Conservation (phyloP, 768 basidiomycete genomes). For the Kwoniella heveanensis region DNA sequence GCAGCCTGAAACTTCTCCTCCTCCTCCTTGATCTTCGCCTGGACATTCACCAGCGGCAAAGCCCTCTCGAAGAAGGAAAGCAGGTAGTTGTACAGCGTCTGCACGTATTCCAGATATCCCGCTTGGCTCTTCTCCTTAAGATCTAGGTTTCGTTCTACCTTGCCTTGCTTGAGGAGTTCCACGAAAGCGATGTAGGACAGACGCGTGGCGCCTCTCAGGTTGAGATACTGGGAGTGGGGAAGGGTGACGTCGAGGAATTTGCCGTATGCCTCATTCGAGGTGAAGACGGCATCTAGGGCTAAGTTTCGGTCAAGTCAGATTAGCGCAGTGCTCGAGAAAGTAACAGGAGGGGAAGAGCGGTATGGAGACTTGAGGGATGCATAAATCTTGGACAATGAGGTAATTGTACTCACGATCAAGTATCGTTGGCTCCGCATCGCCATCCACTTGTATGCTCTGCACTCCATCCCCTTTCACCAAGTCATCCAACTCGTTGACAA, state of each 20-base stretch:
- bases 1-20: constrained; percentile 71
- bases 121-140: constrained; percentile 50
- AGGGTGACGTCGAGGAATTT: constrained; percentile 91
- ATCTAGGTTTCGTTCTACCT: constrained; percentile 58
- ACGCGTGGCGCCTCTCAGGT: constrained; percentile 74
- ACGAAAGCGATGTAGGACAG: constrained; percentile 91
- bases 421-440: constrained; percentile 66
- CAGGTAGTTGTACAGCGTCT: constrained; percentile 77
- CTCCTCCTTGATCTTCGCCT: constrained; percentile 67
- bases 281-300: constrained; percentile 67
- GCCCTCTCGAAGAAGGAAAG: constrained; percentile 82
- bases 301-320: neutral
- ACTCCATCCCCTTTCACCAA: constrained; percentile 59
- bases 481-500: constrained; percentile 84
- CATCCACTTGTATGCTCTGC: constrained; percentile 66
- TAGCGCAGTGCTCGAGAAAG: too few relatives aligned
- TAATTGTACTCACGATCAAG: constrained; percentile 68
- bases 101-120: constrained; percentile 70
- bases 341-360: too few relatives aligned
- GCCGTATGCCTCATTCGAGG: constrained; percentile 93
- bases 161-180: constrained; percentile 73
- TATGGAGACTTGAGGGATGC: neutral
- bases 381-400: neutral
- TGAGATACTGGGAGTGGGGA: constrained; percentile 84
- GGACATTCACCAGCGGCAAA: constrained; percentile 77